Evolutionary conservation across 108 stramenopile genomes (phyloP).

Genomic region (Cyclotella kingstonii): DNA sequence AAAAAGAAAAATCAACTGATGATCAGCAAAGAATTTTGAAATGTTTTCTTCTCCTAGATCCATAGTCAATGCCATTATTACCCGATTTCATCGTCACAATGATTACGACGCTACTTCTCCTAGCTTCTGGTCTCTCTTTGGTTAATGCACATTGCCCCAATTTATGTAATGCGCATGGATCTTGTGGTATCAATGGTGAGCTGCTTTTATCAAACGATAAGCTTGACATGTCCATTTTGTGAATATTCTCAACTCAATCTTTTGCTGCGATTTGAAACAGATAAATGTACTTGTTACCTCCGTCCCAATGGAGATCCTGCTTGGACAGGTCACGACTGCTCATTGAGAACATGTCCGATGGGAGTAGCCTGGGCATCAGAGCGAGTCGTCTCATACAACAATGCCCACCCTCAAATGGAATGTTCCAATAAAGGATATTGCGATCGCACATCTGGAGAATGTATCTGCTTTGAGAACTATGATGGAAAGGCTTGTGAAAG

Average conservation of each 20-base stretch:
- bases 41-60: no score
- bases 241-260: background rate
- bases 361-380: slow-evolving; percentile 61
- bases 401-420: slow-evolving; percentile 63
- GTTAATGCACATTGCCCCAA: slow-evolving; percentile 53
- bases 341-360: slow-evolving; percentile 68
- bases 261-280: slow-evolving; percentile 7
- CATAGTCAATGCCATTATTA: background rate
- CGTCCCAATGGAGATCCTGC: slow-evolving; percentile 68
- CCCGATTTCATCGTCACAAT: slow-evolving; percentile 2
- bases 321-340: slow-evolving; percentile 79
- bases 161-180: slow-evolving; percentile 58
- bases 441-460: slow-evolving; percentile 68
- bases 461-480: slow-evolving; percentile 79
- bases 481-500: slow-evolving; percentile 84
- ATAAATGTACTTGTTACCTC: slow-evolving; percentile 76
- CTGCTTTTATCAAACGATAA: background rate
- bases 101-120: slow-evolving; percentile 25
- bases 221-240: background rate
- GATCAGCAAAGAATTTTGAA: no score
- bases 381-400: slow-evolving; percentile 35
- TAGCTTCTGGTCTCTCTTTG: slow-evolving; percentile 24
- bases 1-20: no score
- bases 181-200: slow-evolving; percentile 59
- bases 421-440: slow-evolving; percentile 84